phyloP scores from a whole-genome alignment of 768 basidiomycete genomes.

The Panaeolus papilionaceus region DNA sequence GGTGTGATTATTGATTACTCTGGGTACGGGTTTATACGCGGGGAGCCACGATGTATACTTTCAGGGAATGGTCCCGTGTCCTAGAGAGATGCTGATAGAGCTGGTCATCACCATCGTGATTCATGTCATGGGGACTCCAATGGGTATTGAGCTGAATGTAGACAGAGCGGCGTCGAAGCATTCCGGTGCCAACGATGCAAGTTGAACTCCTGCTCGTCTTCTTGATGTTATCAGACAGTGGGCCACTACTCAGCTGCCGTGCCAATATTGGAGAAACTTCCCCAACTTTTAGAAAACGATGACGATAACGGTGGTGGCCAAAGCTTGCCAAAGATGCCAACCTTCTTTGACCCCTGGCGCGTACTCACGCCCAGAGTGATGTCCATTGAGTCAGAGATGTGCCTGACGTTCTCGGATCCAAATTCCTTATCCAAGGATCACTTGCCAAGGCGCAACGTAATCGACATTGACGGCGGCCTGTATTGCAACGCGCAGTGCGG shows the following conservation, averaged over 20 bases:
- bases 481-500: not conserved
- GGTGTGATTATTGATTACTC: conserved; percentile 4
- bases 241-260: too few relatives aligned
- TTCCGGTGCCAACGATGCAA: too few relatives aligned
- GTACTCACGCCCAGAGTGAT: not conserved
- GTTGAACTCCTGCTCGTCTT: too few relatives aligned
- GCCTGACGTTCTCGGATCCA: conserved; percentile 7
- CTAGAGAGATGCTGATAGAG: not conserved
- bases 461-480: not conserved
- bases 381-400: not conserved
- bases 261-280: too few relatives aligned
- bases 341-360: conserved; percentile 6
- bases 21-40: not conserved
- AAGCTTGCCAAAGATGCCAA: not conserved
- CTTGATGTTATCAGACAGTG: too few relatives aligned
- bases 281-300: too few relatives aligned
- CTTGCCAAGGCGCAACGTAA: not conserved
- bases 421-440: not conserved
- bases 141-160: not conserved
- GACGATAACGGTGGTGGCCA: not conserved
- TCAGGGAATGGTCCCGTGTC: not conserved
- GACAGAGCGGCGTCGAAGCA: too few relatives aligned
- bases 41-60: not conserved
- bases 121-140: not conserved
- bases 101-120: not conserved